Evolutionary conservation across 2,329 filamentous ascomycete genomes (phyloP).

Genomic region (Calonectria fujianensis): DNA sequence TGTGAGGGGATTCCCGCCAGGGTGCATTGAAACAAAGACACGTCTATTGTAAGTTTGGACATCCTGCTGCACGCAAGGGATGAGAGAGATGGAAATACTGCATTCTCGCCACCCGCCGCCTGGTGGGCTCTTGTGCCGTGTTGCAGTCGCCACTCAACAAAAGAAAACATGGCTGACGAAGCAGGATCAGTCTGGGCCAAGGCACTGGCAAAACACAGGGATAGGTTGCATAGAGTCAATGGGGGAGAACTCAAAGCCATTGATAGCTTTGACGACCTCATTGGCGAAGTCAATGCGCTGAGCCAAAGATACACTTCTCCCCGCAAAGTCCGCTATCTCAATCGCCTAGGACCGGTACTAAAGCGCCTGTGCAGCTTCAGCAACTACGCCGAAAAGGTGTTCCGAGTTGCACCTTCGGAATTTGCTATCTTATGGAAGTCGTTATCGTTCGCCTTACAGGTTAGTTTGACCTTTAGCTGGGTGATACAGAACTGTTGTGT

Average conservation of each 20-base stretch:
- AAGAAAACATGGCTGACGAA: constrained; percentile 8
- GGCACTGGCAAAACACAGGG: not conserved
- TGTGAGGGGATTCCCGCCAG: not conserved
- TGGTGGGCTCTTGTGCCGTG: not conserved
- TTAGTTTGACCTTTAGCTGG: not conserved
- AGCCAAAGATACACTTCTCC: not conserved
- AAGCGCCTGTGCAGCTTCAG: not conserved
- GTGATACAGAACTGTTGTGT: not conserved
- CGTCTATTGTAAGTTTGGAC: not conserved
- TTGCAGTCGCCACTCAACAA: not conserved
- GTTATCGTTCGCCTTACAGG: not conserved
- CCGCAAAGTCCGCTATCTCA: not conserved
- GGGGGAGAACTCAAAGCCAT: not conserved
- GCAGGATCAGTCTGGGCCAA: not conserved
- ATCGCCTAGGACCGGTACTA: not conserved
- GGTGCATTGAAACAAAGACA: not conserved
- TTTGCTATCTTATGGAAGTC: not conserved
- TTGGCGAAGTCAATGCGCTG: not conserved
- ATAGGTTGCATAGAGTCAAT: not conserved
- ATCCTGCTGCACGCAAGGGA: not conserved
- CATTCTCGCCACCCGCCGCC: not conserved
- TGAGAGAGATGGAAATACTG: not conserved
- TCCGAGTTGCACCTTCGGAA: constrained; percentile 1
- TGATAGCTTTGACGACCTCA: not conserved
- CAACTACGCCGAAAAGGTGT: not conserved